Percentiles rank a stretch among this genome's conserved stretches.
Evolutionary conservation across 2,329 filamentous ascomycete species (phyloP).

Genomic region (Microdochium bolleyi): DNA sequence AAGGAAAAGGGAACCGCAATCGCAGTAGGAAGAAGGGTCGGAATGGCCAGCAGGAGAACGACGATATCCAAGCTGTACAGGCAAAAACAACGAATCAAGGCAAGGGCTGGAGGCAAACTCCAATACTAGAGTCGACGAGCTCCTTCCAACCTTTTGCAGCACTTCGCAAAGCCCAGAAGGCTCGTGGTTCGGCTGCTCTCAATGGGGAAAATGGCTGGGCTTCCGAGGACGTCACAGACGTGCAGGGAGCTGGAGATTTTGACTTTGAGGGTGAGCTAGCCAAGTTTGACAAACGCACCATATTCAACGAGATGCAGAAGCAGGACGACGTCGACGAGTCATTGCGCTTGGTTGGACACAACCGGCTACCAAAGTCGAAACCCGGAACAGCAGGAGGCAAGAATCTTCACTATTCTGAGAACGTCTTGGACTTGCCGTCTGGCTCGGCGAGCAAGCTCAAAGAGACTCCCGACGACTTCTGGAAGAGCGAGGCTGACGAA

Average conservation of each 20-base stretch:
- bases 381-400: constrained; percentile 73
- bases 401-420: constrained; percentile 87
- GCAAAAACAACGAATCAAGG: constrained; percentile 21
- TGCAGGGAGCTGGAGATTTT: constrained; percentile 88
- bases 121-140: constrained; percentile 50
- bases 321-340: constrained; percentile 86
- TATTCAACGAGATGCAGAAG: constrained; percentile 87
- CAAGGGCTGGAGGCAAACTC: constrained; percentile 52
- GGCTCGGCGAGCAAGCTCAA: constrained; percentile 20
- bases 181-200: constrained; percentile 20
- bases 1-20: constrained; percentile 7
- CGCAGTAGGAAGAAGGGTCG: constrained; percentile 13
- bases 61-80: constrained; percentile 7
- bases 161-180: constrained; percentile 45
- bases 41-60: constrained; percentile 3
- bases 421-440: constrained; percentile 64
- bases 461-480: constrained; percentile 43
- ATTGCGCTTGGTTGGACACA: constrained; percentile 84
- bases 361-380: constrained; percentile 54
- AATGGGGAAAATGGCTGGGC: constrained; percentile 74
- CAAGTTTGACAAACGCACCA: constrained; percentile 87
- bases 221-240: constrained; percentile 91
- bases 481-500: constrained; percentile 71
- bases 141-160: constrained; percentile 57
- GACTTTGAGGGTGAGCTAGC: constrained; percentile 85